Percentiles rank a stretch among this genome's conserved stretches.
phyloP scores from a whole-genome alignment of 2,329 filamentous ascomycete species.

The Colletotrichum viniferum region DNA sequence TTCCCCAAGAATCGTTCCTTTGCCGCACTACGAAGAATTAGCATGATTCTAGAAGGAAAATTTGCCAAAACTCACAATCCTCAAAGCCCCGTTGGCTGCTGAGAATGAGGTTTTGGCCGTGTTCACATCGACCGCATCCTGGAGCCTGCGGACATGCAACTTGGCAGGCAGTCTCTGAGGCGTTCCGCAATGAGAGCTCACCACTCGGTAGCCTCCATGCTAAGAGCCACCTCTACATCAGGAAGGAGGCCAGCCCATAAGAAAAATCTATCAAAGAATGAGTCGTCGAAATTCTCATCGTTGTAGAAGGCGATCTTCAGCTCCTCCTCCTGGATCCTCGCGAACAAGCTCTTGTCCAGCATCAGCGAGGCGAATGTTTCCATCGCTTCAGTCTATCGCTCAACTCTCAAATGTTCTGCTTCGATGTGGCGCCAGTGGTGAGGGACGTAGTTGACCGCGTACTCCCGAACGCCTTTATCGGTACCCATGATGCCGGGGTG shows the following conservation, averaged over 20 bases:
- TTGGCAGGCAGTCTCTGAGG: neutral
- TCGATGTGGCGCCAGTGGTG: conserved; percentile 23
- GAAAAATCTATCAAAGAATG: neutral
- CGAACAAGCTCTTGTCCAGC: conserved; percentile 19
- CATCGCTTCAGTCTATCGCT: conserved; percentile 26
- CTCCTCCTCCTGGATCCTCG: conserved; percentile 8
- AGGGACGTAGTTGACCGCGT: conserved; percentile 20
- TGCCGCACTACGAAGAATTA: neutral
- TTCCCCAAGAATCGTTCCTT: conserved; percentile 15
- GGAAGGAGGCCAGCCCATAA: neutral
- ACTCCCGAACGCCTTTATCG: neutral
- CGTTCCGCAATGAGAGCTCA: conserved; percentile 22
- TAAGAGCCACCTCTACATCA: neutral
- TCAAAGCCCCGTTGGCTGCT: neutral
- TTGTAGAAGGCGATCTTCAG: neutral
- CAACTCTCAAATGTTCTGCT: conserved; percentile 12
- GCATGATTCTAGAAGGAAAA: no score
- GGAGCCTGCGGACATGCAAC: neutral
- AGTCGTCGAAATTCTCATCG: neutral
- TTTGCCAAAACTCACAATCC: neutral
- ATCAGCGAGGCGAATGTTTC: conserved; percentile 23
- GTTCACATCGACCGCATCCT: neutral
- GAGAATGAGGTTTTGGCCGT: neutral
- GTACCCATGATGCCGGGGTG: neutral
- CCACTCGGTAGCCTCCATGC: conserved; percentile 19